Evolutionary conservation across 2,329 filamentous ascomycete species (phyloP).

Genomic region (Fusarium azukiicola): DNA sequence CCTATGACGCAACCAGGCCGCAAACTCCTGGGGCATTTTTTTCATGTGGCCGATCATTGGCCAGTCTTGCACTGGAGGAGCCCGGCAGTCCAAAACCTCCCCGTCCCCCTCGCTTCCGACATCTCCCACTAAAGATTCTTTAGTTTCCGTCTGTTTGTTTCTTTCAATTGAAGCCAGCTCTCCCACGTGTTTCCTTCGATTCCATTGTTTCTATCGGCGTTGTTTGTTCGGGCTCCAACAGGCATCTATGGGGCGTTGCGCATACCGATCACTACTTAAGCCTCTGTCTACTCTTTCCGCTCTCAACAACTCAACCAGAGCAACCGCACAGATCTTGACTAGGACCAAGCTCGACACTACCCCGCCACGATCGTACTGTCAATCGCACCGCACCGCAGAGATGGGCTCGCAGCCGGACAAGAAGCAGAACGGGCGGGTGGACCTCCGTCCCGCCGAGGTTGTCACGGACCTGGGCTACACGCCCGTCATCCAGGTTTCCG

Average conservation of each 20-base stretch:
- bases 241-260: slow-evolving; percentile 21
- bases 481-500: slow-evolving; percentile 64
- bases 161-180: slow-evolving; percentile 14
- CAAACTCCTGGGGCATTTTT: slow-evolving; percentile 24
- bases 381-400: slow-evolving; percentile 25
- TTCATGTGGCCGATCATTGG: slow-evolving; percentile 40
- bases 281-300: slow-evolving; percentile 10
- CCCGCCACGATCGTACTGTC: slow-evolving; percentile 34
- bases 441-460: slow-evolving; percentile 42
- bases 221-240: slow-evolving; percentile 15
- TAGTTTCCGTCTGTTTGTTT: slow-evolving; percentile 20
- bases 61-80: slow-evolving; percentile 30
- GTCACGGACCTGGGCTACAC: slow-evolving; percentile 60
- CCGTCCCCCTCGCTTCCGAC: background rate
- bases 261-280: slow-evolving; percentile 5
- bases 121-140: slow-evolving; percentile 29
- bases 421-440: slow-evolving; percentile 44
- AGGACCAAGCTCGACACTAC: slow-evolving; percentile 38
- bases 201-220: slow-evolving; percentile 39
- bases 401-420: slow-evolving; percentile 58
- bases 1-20: slow-evolving; percentile 32
- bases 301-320: slow-evolving; percentile 7
- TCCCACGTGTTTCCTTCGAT: slow-evolving; percentile 15
- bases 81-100: slow-evolving; percentile 21
- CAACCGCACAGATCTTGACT: slow-evolving; percentile 13